phyloP scores from a whole-genome alignment of 768 basidiomycete species.

The button mushroom (Agaricus bisporus) region DNA sequence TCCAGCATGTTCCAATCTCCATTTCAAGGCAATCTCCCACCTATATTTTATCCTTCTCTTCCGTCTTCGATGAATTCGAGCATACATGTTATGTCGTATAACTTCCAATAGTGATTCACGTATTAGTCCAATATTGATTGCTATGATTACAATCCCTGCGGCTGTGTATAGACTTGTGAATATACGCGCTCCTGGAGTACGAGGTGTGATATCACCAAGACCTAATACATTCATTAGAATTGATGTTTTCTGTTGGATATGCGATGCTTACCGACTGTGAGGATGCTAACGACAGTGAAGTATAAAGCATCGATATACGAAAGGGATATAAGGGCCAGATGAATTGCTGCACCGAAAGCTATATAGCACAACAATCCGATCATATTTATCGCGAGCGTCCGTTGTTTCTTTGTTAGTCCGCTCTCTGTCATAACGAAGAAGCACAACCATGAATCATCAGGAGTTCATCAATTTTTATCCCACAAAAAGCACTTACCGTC shows the following conservation, averaged over 20 bases:
- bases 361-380: slow-evolving; percentile 71
- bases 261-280: slow-evolving; percentile 44
- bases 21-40: slow-evolving; percentile 60
- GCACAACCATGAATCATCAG: background rate
- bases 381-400: slow-evolving; percentile 71
- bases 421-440: slow-evolving; percentile 40
- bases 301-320: slow-evolving; percentile 73
- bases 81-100: slow-evolving; percentile 58
- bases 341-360: slow-evolving; percentile 62
- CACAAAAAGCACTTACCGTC: background rate
- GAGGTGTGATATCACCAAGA: slow-evolving; percentile 72
- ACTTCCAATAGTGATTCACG: slow-evolving; percentile 72
- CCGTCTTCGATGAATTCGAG: slow-evolving; percentile 44
- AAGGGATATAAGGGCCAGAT: slow-evolving; percentile 46
- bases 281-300: slow-evolving; percentile 68
- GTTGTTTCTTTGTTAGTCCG: slow-evolving; percentile 75
- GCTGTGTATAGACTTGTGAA: slow-evolving; percentile 54
- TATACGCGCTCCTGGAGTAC: slow-evolving; percentile 42
- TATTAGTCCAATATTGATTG: slow-evolving; percentile 55
- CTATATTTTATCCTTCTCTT: slow-evolving; percentile 42
- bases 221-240: slow-evolving; percentile 27
- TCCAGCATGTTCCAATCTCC: slow-evolving; percentile 47
- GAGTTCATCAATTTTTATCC: too few species aligned
- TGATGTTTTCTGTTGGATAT: slow-evolving; percentile 1
- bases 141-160: slow-evolving; percentile 59